phyloP scores from a whole-genome alignment of 805 yeast genomes.

The Wickerhamomyces chambardii region DNA sequence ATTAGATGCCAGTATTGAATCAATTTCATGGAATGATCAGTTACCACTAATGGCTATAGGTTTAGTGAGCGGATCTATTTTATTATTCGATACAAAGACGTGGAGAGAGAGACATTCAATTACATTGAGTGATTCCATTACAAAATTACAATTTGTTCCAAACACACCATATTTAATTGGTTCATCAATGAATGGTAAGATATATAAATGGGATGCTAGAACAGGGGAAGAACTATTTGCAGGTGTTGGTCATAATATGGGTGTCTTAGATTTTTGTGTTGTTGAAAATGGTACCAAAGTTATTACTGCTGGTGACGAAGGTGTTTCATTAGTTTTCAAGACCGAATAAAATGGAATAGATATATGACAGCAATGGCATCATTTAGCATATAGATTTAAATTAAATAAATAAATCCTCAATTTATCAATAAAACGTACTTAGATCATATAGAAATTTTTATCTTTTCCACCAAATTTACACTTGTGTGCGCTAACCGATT shows the following conservation, averaged over 20 bases:
- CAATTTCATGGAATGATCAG: conserved; percentile 69
- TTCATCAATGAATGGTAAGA: conserved; percentile 76
- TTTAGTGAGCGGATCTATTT: conserved; percentile 79
- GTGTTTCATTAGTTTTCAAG: conserved; percentile 71
- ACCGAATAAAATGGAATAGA: too few relatives aligned
- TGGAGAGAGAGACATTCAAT: conserved; percentile 80
- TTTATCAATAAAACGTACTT: too few relatives aligned
- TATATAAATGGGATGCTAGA: conserved; percentile 84
- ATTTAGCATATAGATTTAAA: too few relatives aligned
- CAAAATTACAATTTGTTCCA: conserved; percentile 60
- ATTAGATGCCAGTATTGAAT: conserved; percentile 64
- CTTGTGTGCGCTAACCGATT: too few relatives aligned
- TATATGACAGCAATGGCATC: too few relatives aligned
- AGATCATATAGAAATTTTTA: too few relatives aligned
- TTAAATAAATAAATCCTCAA: too few relatives aligned
- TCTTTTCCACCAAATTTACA: too few relatives aligned
- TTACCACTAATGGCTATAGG: conserved; percentile 75
- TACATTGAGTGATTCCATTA: conserved; percentile 71
- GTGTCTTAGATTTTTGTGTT: conserved; percentile 77
- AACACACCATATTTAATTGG: conserved; percentile 55
- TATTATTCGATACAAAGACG: conserved; percentile 71
- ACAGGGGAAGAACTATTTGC: conserved; percentile 70
- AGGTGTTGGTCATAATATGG: conserved; percentile 91
- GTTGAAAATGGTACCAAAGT: conserved; percentile 59
- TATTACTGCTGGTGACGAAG: conserved; percentile 95